Evolutionary conservation across 495 filamentous ascomycete species (phyloP).

Genomic region (Aspergillus taichungensis): DNA sequence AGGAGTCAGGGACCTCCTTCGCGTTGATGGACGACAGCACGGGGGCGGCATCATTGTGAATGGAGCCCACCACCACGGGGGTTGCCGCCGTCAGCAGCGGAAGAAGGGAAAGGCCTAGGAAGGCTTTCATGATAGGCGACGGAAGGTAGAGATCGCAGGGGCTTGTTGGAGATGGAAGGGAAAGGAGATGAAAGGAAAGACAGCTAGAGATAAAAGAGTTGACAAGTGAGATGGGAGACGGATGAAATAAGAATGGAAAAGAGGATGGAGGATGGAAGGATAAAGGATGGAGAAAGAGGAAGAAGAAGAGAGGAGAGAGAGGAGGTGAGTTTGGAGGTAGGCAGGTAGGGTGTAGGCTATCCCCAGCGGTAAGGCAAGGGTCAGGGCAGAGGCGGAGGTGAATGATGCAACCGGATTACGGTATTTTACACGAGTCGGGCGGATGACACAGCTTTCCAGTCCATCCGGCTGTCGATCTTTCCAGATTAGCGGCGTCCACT

Average conservation of each 20-base stretch:
- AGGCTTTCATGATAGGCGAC: constrained; percentile 64
- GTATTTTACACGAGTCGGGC: constrained; percentile 20
- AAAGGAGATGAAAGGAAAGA: constrained; percentile 7
- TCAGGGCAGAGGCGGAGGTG: constrained; percentile 12
- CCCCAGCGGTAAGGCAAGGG: constrained; percentile 6
- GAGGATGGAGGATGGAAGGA: constrained; percentile 17
- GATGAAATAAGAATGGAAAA: constrained; percentile 15
- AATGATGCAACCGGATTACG: constrained; percentile 39
- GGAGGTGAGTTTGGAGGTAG: constrained; percentile 27
- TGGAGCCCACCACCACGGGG: constrained; percentile 67
- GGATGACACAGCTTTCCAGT: constrained; percentile 21
- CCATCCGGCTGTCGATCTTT: constrained; percentile 22
- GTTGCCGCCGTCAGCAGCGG: constrained; percentile 63
- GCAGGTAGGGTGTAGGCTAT: constrained; percentile 21
- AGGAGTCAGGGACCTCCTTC: constrained; percentile 76
- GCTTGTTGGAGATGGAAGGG: too few relatives aligned
- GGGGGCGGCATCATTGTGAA: constrained; percentile 81
- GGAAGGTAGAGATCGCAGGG: constrained; percentile 31
- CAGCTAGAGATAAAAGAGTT: constrained; percentile 16
- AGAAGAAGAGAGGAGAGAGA: constrained; percentile 26
- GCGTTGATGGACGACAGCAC: constrained; percentile 73
- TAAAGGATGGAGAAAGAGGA: constrained; percentile 39
- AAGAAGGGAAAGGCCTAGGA: constrained; percentile 54
- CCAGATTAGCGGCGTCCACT: constrained; percentile 11
- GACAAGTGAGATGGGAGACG: constrained; percentile 14